These are phyloP conservation scores for Venustampulla echinocandica DNA, from an alignment of 495 filamentous ascomycete species.

Conservation along the genomic window DNA sequence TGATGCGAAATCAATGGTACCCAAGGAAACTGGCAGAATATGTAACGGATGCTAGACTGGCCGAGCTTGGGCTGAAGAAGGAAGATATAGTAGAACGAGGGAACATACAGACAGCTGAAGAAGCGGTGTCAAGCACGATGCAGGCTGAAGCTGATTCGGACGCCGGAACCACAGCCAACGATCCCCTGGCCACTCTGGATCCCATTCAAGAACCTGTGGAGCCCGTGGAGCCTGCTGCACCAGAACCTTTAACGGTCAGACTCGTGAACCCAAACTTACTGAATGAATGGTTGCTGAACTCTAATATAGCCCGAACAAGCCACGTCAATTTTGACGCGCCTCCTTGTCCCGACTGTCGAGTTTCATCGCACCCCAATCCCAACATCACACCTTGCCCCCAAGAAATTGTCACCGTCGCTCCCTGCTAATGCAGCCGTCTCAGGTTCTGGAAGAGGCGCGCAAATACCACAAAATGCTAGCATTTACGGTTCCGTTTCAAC, in stretches of 20 bases:
- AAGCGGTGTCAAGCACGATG: neutral
- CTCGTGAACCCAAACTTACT: too few relatives aligned
- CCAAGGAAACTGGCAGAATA: slow-evolving; percentile 47
- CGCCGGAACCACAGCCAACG: neutral
- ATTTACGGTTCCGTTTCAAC: slow-evolving; percentile 53
- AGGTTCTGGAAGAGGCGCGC: slow-evolving; percentile 18
- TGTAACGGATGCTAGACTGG: slow-evolving; percentile 33
- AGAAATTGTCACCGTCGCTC: slow-evolving; percentile 18
- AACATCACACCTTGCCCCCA: slow-evolving; percentile 18
- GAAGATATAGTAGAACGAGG: slow-evolving; percentile 33
- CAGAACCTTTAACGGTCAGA: too few relatives aligned
- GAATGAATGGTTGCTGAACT: slow-evolving; percentile 8
- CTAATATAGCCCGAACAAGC: slow-evolving; percentile 37
- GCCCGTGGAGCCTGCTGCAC: neutral
- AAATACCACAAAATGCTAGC: slow-evolving; percentile 20
- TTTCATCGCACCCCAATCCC: slow-evolving; percentile 45
- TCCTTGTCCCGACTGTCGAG: slow-evolving; percentile 38
- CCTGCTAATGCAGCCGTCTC: slow-evolving; percentile 25
- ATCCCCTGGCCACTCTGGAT: neutral
- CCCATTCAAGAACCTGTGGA: neutral
- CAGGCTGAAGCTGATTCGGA: neutral
- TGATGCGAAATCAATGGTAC: slow-evolving; percentile 49
- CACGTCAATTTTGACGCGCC: slow-evolving; percentile 36
- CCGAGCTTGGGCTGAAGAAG: slow-evolving; percentile 31
- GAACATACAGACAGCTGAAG: slow-evolving; percentile 36